Evolutionary conservation across 805 yeast species (phyloP).

Genomic region (Henningerozyma blattae): DNA sequence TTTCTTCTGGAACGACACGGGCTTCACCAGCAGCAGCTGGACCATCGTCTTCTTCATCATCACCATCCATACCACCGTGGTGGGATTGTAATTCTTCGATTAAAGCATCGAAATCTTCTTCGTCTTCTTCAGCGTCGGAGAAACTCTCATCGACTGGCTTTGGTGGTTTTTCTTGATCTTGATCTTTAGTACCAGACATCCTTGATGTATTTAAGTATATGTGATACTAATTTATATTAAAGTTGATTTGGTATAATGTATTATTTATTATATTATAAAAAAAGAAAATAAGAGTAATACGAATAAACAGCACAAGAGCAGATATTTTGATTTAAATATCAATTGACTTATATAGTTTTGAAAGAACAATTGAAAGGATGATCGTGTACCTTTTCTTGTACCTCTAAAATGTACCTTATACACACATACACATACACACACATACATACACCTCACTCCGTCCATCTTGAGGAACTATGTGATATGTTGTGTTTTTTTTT

Average conservation of each 20-base stretch:
- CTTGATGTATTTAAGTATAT: neutral
- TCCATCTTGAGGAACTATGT: too few relatives aligned
- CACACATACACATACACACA: too few relatives aligned
- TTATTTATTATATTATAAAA: too few relatives aligned
- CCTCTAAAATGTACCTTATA: too few relatives aligned
- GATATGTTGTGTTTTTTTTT: too few relatives aligned
- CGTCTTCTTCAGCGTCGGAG: slow-evolving; percentile 27
- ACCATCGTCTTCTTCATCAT: slow-evolving; percentile 35
- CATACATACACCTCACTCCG: too few relatives aligned
- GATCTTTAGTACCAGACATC: slow-evolving; percentile 4
- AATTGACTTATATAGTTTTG: too few relatives aligned
- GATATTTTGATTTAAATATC: too few relatives aligned
- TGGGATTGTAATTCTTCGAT: slow-evolving; percentile 65
- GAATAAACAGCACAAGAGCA: too few relatives aligned
- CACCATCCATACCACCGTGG: slow-evolving; percentile 36
- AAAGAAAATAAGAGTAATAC: too few relatives aligned
- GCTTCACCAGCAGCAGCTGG: slow-evolving; percentile 40
- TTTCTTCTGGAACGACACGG: slow-evolving; percentile 76
- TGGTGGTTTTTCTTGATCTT: slow-evolving; percentile 5
- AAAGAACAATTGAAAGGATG: too few relatives aligned
- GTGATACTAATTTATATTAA: neutral
- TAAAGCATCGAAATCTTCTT: slow-evolving; percentile 60
- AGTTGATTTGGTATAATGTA: neutral
- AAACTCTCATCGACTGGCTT: neutral
- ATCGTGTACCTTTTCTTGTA: too few relatives aligned